Base-by-base conservation (phyloP, 164 flowering plant species). In the Protea cynaroides region DNA sequence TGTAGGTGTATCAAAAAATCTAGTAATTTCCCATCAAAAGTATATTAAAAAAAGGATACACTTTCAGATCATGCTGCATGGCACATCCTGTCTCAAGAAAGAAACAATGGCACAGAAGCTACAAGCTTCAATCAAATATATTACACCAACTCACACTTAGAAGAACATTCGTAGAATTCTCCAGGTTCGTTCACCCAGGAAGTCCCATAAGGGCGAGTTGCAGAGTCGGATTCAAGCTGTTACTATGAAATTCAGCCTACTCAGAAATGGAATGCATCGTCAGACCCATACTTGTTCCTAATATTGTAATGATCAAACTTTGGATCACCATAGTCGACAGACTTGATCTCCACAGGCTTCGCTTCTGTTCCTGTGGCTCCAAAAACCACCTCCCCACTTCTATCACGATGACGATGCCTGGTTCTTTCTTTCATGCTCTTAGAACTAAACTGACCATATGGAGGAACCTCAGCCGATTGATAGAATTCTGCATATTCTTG, bases 351-450 rank as follows among this genome's bases (percentile, higher is more conserved):
- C 25, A 65, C 82, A 21, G 86, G 83, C 67, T 84, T 92, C 53
- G 79, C 74, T 64, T 84, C 88, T 1, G 69, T 19, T 36, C 71
- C 79, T 5, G 59, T 61, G 25, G 76, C 68, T 59, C 88, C 82
- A 47, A 61, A 83, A 40, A 49, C 74, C 1, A 67, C 79, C 58
- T 84, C 96, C 56, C 84, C 87, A 49, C 78, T 81, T 74, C 80
- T 84, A 19, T 85, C 88, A 38, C 88, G 79, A 12, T 79, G 83
- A 0, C 96, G 88, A 69, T 85, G 96, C 78, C 88, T 82, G 56
- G 86, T 64, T 69, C 91, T 66, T 49, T 92, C 95, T 76, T 88
- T 89, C 73, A 74, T 86, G 72, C 82, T 81, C 77, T 90, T 92
- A 0, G 88, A 74, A 77, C 82, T 76, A 54, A 69, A 62, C 34